Evolutionary conservation across 768 basidiomycete genomes (phyloP), one percentile per base, ranked within the genome.

Genomic region (Psilocybe cyanescens): DNA sequence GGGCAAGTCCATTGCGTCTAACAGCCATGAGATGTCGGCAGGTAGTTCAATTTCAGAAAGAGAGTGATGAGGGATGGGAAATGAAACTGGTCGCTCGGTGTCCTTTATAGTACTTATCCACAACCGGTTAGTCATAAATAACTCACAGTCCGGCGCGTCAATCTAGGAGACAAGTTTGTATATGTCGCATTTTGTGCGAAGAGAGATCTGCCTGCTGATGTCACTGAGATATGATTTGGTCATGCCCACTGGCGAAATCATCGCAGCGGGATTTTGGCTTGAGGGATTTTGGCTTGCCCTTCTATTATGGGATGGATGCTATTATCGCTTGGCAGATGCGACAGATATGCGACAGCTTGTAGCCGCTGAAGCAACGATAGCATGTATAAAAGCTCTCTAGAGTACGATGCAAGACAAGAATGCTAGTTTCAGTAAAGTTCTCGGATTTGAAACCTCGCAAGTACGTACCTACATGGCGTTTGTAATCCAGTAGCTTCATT

Each of bases 1-100:
- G 47, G 9, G 67, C 64, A 9, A 61, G 61, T n/a, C 66, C 66
- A 29, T 67, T 67, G 16, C 66, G 37, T 37, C 66, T 65, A 39
- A 59, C 44, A 29, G 62, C 54, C 65, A 67, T 64, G 4, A 24
- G 31, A 29, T 24, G 37, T 8, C 19, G 14, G 35, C 30, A 29
- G 14, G 24, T 16, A 12, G 5, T 14, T 16, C 19, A 29, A 24
- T 3, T 44, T 46, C n/a, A 41, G 29, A 28, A 41, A 6, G 51
- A 47, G 50, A 29, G 31, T 8, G 30, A 45, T 35, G 24, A 16
- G 9, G 11, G 37, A n/a, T 29, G 45, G 29, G 41, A 53, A 45
- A 52, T 35, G 29, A 31, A 37, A 47, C 31, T 48, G 37, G 39
- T 39, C 11, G 33, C 12, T 8, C 16, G 14, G 19, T 19, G 24